Evolutionary conservation across 2,329 filamentous ascomycete species (phyloP), one percentile per base, ranked within the genome.

Genomic region (Drechslera avenae): DNA sequence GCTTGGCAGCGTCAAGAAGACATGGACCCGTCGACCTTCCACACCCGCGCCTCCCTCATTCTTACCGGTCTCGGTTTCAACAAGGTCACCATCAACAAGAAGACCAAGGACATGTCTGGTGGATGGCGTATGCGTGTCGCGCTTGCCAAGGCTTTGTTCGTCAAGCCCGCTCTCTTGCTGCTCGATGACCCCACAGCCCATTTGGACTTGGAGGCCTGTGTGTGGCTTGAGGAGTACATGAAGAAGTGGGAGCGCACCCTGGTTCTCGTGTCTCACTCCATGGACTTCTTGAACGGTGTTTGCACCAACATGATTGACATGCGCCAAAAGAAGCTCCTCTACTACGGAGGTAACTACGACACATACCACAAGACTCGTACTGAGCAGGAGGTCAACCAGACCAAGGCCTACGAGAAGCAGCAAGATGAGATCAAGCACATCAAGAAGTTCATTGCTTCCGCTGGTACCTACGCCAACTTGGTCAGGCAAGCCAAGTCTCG

Each of bases 41-140:
- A 91, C 72, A 96, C 93, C 56, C 91, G 94, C 73, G 94, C 94
- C 55, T 96, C 93, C 48, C 87, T 97, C 62, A 99, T 99, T 74
- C 79, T 99, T 66, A 99, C 94, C 48, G 94, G 94, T 91, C 89
- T 99, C 52, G 94, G 94, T 63, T 99, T 99, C 86, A 96, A 99
- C 87, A 97, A 97, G 83, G 79, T 78, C 66, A 99, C 95, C 49
- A 97, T 99, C 73, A 82, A 95, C 78, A 99, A 99, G 86, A 97
- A 95, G 86, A 99, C 95, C 68, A 99, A 97, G 85, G 95, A 99
- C 76, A 99, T 99, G 95, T 99, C 94, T 62, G 94, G 94, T 90
- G 94, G 94, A 68, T 99, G 94, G 94, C 87, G 93, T 83, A 99
- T 99, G 94, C 91, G 95, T 84, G 94, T 99, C 52, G 94, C 94